A percentile compares a stretch with the other conserved stretches of the same genome.
phyloP scores from a whole-genome alignment of 306 rosid genomes.

The Astragalus membranaceus region DNA sequence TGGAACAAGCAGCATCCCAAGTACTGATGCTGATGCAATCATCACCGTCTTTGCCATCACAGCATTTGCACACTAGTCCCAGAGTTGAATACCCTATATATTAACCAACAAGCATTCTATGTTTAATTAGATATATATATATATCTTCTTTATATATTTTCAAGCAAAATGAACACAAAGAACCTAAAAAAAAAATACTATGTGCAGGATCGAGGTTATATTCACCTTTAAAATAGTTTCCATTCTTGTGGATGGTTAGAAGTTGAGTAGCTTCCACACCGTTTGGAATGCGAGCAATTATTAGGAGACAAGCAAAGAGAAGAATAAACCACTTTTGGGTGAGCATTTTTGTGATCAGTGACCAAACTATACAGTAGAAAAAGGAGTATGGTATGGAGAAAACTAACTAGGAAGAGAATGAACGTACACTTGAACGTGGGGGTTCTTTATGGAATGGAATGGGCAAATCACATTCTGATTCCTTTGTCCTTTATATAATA shows the following conservation, averaged over 20 bases:
- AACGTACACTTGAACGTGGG: not conserved
- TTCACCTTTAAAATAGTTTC: not conserved
- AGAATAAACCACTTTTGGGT: conserved; percentile 17
- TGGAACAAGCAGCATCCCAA: conserved; percentile 29
- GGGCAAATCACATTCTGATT: conserved; percentile 13
- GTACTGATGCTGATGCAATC: conserved; percentile 27
- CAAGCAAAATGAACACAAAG: not conserved
- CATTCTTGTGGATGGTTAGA: conserved; percentile 27
- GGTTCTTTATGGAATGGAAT: no score
- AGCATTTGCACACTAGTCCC: conserved; percentile 34
- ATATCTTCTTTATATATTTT: not conserved
- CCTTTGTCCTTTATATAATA: conserved; percentile 10
- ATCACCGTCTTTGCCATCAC: conserved; percentile 30
- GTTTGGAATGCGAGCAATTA: conserved; percentile 12
- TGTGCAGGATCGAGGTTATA: not conserved
- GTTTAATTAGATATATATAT: not conserved
- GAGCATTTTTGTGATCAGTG: conserved; percentile 7
- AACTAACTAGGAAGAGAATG: not conserved
- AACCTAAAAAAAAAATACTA: not conserved
- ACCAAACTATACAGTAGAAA: not conserved
- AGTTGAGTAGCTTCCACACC: conserved; percentile 12
- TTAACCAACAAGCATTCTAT: no score
- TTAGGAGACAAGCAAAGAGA: conserved; percentile 28
- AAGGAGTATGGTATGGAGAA: not conserved
- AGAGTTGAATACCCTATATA: conserved; percentile 18